Base-by-base conservation (phyloP, 495 filamentous ascomycete species). In the Massariosphaeria phaeospora region DNA sequence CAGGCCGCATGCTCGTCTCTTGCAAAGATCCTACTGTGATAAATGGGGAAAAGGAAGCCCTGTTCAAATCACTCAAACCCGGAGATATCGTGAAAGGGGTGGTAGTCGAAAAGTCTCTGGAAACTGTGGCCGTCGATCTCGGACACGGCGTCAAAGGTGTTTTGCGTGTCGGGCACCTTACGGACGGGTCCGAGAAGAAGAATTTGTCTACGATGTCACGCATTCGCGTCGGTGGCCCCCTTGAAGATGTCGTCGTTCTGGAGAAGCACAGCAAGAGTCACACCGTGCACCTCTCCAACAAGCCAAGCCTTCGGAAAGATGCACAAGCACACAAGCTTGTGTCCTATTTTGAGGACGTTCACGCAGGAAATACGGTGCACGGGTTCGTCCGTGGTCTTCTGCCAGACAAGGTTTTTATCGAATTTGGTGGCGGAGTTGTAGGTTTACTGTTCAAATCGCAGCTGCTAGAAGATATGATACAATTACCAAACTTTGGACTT, bases 361-460 rank as follows among this genome's bases (percentile, higher is more conserved):
- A 79, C 34, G 78, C 88, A 52, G 85, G 84, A 17, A 71, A 82
- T 23, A 71, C 74, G 13, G 79, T 91, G 6, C 77, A 78, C 52
- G 93, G 93, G n/a, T 96, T 91, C 65, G 78, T 97, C 24, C 82
- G 83, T 41, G 91, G 87, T 57, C 84, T 91, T 35, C 88, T 86
- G 6, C 67, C 77, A n/a, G 84, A 79, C 2, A 87, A 83, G 30
- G 73, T 85, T 17, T 96, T 95, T 55, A 79, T 96, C 10, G 82
- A 89, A 60, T 95, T 95, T 72, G 78, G 82, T 13, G 86, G 84
- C 48, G 83, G 83, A 18, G 64, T 95, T 34, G 84, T 79, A 33
- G 91, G 88, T 11, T 70, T 95, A 34, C 73, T 95, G 20, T 86
- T 84, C 26, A 91, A 86, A 69, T 80, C 78, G 29, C 79, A 86